phyloP scores from a whole-genome alignment of 2,329 filamentous ascomycete genomes.

The Diaporthe sp. region DNA sequence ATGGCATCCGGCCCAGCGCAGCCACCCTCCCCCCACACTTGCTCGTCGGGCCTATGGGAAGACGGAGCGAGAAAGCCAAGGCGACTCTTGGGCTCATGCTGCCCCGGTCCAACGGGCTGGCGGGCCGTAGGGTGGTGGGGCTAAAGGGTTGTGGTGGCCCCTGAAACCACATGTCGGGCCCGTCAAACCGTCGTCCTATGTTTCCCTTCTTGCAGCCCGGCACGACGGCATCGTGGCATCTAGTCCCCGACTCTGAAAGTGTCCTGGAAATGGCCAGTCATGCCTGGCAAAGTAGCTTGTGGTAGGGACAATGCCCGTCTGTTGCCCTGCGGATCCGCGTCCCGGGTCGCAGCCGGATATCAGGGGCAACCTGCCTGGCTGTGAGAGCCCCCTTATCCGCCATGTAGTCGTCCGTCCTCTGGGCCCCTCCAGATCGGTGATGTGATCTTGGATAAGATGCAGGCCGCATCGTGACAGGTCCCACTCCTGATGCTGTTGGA shows the following conservation, averaged over 20 bases:
- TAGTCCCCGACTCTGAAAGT: background rate
- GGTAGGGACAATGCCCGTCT: background rate
- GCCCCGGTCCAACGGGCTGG: constrained; percentile 37
- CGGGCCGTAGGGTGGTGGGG: constrained; percentile 41
- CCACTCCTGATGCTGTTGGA: constrained; percentile 16
- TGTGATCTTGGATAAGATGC: constrained; percentile 21
- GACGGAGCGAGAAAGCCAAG: constrained; percentile 18
- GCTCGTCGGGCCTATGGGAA: constrained; percentile 10
- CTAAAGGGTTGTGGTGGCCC: constrained; percentile 31
- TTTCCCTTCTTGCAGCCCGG: background rate
- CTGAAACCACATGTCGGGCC: constrained; percentile 35
- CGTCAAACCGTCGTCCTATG: constrained; percentile 35
- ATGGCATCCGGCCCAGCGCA: background rate
- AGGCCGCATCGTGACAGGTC: constrained; percentile 9
- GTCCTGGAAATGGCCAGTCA: background rate
- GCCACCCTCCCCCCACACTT: background rate
- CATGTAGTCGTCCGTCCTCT: background rate
- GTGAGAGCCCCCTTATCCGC: background rate
- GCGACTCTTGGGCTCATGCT: background rate
- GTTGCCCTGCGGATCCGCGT: constrained; percentile 13
- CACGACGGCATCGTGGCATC: constrained; percentile 19
- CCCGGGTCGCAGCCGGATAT: constrained; percentile 1
- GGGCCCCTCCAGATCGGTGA: constrained; percentile 27
- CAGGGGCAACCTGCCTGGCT: constrained; percentile 16
- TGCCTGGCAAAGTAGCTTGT: background rate